These are phyloP conservation scores for Zalaria obscura DNA, from an alignment of 2,329 filamentous ascomycete species.

Conservation along the genomic window DNA sequence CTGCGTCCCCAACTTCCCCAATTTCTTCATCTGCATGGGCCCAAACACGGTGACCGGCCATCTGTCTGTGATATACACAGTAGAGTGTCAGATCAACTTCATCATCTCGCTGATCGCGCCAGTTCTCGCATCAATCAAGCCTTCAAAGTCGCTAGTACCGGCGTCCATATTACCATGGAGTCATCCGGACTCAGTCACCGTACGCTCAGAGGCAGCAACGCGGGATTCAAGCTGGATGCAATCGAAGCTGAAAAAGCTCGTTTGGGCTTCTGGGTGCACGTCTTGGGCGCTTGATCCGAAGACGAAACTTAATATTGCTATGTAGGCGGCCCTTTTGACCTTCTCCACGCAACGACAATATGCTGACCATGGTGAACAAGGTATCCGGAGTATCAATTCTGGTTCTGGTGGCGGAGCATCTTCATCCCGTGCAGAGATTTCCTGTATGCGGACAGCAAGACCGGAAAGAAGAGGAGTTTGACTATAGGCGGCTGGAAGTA, in stretches of 20 bases:
- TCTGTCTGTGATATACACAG: conserved; percentile 7
- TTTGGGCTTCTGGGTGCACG: conserved; percentile 1
- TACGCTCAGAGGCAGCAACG: conserved; percentile 20
- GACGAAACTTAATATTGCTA: no score
- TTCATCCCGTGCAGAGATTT: no score
- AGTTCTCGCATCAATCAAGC: conserved; percentile 14
- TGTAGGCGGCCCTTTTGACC: no score
- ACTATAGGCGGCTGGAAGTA: no score
- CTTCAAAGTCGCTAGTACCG: no score
- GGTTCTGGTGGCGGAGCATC: no score
- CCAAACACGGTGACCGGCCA: conserved; percentile 18
- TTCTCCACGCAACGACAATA: no score
- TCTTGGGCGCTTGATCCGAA: conserved; percentile 1
- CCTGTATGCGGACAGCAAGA: no score
- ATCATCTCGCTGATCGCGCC: conserved; percentile 16
- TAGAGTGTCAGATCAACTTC: conserved; percentile 9
- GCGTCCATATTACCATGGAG: neutral
- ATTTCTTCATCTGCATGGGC: conserved; percentile 12
- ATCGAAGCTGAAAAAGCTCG: conserved; percentile 1
- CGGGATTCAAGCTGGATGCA: conserved; percentile 18
- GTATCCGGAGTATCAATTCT: no score
- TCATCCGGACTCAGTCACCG: conserved; percentile 19
- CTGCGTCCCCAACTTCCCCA: conserved; percentile 30
- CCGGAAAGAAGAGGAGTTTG: no score
- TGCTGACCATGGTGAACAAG: no score